phyloP scores from a whole-genome alignment of 495 filamentous ascomycete species.

The Thozetella sp. region DNA sequence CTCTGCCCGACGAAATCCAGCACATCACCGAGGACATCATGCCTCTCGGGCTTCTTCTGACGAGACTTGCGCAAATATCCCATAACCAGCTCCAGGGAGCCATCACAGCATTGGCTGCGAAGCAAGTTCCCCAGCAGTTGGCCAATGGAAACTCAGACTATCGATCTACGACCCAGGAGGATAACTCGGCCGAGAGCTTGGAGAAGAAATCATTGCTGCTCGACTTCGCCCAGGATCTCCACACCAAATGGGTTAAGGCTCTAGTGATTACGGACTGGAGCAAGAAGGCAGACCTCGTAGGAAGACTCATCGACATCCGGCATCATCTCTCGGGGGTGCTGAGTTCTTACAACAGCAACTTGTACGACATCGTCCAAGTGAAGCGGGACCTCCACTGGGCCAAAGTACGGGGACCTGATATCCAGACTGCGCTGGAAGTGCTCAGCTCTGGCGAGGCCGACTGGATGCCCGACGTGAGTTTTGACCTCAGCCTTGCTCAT shows the following conservation, averaged over 20 bases:
- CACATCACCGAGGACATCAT: slow-evolving; percentile 80
- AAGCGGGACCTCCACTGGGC: slow-evolving; percentile 66
- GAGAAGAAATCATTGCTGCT: slow-evolving; percentile 80
- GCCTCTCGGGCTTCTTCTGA: slow-evolving; percentile 68
- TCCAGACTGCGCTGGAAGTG: slow-evolving; percentile 85
- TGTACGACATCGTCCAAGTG: slow-evolving; percentile 64
- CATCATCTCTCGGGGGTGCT: slow-evolving; percentile 66
- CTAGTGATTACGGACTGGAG: slow-evolving; percentile 89
- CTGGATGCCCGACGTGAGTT: slow-evolving; percentile 75
- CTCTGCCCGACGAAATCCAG: slow-evolving; percentile 71
- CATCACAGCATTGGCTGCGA: slow-evolving; percentile 69
- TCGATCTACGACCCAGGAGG: slow-evolving; percentile 34
- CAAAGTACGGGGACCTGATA: slow-evolving; percentile 82
- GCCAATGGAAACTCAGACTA: slow-evolving; percentile 50
- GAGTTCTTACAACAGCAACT: slow-evolving; percentile 53
- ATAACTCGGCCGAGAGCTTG: slow-evolving; percentile 66
- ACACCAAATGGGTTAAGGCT: slow-evolving; percentile 78
- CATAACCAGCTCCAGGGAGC: slow-evolving; percentile 74
- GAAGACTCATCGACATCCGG: slow-evolving; percentile 82
- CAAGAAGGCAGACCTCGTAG: slow-evolving; percentile 72
- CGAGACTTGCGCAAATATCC: slow-evolving; percentile 78
- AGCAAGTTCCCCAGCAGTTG: slow-evolving; percentile 49
- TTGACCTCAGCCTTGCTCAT: slow-evolving; percentile 1
- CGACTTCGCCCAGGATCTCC: slow-evolving; percentile 63
- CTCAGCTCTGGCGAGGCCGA: slow-evolving; percentile 73